Evolutionary conservation across 441 rosid genomes (phyloP), one percentile per base, ranked within the genome.

Genomic region (Viola pubescens): DNA sequence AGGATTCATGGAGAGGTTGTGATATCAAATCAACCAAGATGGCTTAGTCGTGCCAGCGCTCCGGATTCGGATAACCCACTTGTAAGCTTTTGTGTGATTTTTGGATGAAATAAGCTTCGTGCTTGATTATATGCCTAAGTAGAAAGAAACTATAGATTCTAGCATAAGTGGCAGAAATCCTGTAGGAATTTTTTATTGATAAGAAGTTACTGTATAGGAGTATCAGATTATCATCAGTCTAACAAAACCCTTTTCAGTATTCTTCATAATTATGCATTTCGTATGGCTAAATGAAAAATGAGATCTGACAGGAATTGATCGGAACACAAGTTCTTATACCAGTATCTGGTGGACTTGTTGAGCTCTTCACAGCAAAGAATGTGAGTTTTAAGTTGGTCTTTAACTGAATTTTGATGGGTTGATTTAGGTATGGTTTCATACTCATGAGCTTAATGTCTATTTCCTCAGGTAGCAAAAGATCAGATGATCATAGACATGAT

Each of bases 1-100:
- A 91, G 92, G 75, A 71, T 84, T 68, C 95, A 87, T 67, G 95
- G 96, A 13, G 96, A 91, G 64, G 95, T 81, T 67, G 85, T 77
- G 56, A 73, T 75, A 43, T 70, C 92, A 54, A 73, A 71, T 58
- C 73, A 81, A 65, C 74, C 87, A 34, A 71, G 61, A 59, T 88
- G 96, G 98, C 26, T 86, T 54, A 64, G 34, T 49, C 58, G 56
- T 60, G 65, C 63, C 59, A 60, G 34, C 63, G 41, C 56, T n/a
- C 58, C 76, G 6, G 79, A 60, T 56, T 67, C 79, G 9, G 67
- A 62, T 56, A 19, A 71, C 60, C 70, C 72, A 48, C 66, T 52
- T 68, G 97, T 84, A 56, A 64, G 80, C 70, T 55, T 19, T n/a
- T 39, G 12, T 43, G 42, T 51, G 39, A 34, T 12, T n/a, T 48